Evolutionary conservation across 129 eudicot genomes (phyloP), one percentile per base, ranked within the genome.

Genomic region (Escallonia rubra): DNA sequence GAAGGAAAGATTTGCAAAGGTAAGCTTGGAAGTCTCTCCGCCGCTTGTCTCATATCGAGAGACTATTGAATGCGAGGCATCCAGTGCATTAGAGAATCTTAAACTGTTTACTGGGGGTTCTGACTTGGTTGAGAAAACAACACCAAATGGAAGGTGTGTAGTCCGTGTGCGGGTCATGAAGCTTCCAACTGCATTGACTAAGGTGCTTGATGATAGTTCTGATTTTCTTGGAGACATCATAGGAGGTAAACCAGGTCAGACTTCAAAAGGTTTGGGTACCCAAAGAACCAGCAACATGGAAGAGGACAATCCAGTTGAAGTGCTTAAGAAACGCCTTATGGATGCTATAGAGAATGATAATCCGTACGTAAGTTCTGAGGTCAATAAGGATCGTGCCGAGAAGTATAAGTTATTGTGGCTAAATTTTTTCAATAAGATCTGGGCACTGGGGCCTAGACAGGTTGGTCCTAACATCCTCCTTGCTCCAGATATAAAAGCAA

Each of bases 11-110:
- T 89, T 89, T 76, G 99, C 99, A 11, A 94, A 89, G 76, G 95
- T 89, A 65, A 85, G 82, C 58, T 74, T 93, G 78, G 96, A 84
- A 80, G 90, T 93, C 14, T 93, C 99, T 62, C 88, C 99, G 43
- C 99, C 99, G 48, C 95, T 93, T 58, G 96, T 93, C 23, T 93
- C 99, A 4, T 93, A 79, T 59, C 89, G 81, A 69, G 99, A 93
- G 81, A 93, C 96, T 7, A 89, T 93, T 49, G 99, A 93, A 74
- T 82, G 85, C 7, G 93, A 84, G 63, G 69, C 73, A 13, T 42
- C 68, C 53, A 82, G 87, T 68, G 85, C 84, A n/a, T 41, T 87
- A 45, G 99, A 93, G 14, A 83, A 82, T 67, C 15, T 85, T 15
- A 93, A 87, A 67, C 56, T 74, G 2, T 80, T 86, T 41, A 80